phyloP scores from a whole-genome alignment of 805 yeast genomes.

The Lipomyces starkeyi region DNA sequence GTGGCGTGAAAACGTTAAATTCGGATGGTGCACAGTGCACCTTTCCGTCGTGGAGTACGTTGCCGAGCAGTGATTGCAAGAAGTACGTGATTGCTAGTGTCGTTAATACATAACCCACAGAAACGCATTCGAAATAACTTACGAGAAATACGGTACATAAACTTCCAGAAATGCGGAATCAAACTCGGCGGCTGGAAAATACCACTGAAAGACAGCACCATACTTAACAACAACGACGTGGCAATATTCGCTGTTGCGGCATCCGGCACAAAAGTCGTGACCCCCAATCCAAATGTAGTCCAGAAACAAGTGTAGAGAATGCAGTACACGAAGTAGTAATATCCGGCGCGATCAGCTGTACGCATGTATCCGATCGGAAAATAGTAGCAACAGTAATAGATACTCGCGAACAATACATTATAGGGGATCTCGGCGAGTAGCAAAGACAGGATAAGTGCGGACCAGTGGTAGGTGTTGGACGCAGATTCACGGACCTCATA shows the following conservation, averaged over 20 bases:
- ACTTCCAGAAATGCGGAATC: conserved; percentile 85
- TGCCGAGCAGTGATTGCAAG: conserved; percentile 60
- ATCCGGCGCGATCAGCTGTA: conserved; percentile 51
- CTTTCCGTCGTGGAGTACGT: conserved; percentile 56
- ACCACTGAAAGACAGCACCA: conserved; percentile 71
- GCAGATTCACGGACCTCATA: conserved; percentile 74
- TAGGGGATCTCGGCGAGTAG: conserved; percentile 66
- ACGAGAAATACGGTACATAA: conserved; percentile 75
- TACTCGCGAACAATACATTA: conserved; percentile 55
- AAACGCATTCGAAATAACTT: conserved; percentile 39
- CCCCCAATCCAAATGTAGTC: conserved; percentile 60
- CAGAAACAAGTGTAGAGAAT: conserved; percentile 58
- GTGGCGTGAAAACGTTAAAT: conserved; percentile 58
- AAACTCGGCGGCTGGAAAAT: conserved; percentile 61
- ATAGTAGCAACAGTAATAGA: conserved; percentile 61
- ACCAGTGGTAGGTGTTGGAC: conserved; percentile 78
- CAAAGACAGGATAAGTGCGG: conserved; percentile 60
- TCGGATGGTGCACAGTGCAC: conserved; percentile 60
- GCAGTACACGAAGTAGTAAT: conserved; percentile 57
- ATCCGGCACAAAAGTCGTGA: conserved; percentile 65
- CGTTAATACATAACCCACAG: neutral
- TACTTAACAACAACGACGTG: conserved; percentile 60
- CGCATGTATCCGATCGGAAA: conserved; percentile 54
- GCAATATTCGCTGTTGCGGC: conserved; percentile 70
- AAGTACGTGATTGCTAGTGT: conserved; percentile 62